Base-by-base conservation (phyloP, 805 yeast species). In the Teunomyces gatunensis region DNA sequence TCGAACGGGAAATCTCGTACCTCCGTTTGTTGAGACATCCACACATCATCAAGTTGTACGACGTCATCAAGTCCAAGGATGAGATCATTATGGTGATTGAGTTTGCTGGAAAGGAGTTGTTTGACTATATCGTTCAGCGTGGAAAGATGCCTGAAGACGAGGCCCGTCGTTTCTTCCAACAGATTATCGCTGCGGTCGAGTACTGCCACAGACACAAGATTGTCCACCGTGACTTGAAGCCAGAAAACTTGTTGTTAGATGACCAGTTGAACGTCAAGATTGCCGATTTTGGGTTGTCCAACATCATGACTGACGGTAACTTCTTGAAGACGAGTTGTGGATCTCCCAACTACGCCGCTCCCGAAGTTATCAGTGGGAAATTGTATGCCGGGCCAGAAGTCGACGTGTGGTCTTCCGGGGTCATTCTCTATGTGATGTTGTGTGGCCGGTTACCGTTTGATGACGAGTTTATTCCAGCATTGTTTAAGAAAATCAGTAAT, bases 211-310 rank as follows among this genome's bases (percentile, higher is more conserved):
- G 67, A 40, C 67, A 62, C 51, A 62, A 62, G 57, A 61, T 62
- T 47, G 67, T 62, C 28, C 67, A 62, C 51, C 49, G 99, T 58
- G 99, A 94, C 71, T 79, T 94, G 65, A 94, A 94, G 66, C 99
- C 99, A 0, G 99, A 94, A 56, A 62, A 62, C 52, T 58, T 62
- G 52, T 57, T 62, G 52, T 54, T 62, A 55, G 66, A 62, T 42
- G 65, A 61, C 48, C 65, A 62, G 41, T 44, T 61, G 40, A 62
- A 62, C 50, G 67, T 62, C 20, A 62, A 62, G 46, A 62, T 62
- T 40, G 67, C 66, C 30, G 67, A 62, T 39, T 62, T 62, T 37
- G 67, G 67, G 2, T 53, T 62, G 45, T 61, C 66, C 47, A 62
- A 62, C 52, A 62, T 62, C 50, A 62, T 62, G 67, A 62, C 66